These are phyloP conservation scores for Sugiyamaella paludigena DNA, from an alignment of 1,139 yeast genomes.

Conservation along the genomic window DNA sequence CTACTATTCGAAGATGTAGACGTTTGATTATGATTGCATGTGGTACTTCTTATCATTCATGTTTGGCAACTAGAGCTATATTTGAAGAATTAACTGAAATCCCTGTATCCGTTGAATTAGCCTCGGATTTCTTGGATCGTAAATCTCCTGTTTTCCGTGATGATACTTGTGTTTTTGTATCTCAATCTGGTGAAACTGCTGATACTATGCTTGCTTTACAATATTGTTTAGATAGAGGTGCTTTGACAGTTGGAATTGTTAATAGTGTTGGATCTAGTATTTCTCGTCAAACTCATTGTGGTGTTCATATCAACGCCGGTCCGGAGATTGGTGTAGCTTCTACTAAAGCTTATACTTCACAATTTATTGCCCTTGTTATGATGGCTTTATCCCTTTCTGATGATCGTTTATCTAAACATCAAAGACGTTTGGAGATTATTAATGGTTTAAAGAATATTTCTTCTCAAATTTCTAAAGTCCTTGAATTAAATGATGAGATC, in stretches of 20 bases:
- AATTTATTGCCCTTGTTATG: constrained; percentile 95
- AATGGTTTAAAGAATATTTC: constrained; percentile 84
- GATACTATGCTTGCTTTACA: constrained; percentile 96
- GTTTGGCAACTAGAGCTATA: constrained; percentile 93
- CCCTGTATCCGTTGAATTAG: constrained; percentile 94
- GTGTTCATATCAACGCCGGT: constrained; percentile 99
- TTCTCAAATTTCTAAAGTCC: constrained; percentile 74
- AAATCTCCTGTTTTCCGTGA: constrained; percentile 95
- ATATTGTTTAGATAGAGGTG: constrained; percentile 96
- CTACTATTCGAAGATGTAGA: constrained; percentile 91
- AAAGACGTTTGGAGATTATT: constrained; percentile 82
- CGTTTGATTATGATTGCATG: constrained; percentile 98
- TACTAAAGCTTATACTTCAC: constrained; percentile 99
- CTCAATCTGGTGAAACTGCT: constrained; percentile 99
- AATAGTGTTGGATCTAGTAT: constrained; percentile 93
- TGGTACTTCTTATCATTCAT: constrained; percentile 98
- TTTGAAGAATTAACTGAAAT: constrained; percentile 96
- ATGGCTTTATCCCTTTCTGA: constrained; percentile 91
- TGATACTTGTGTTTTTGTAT: constrained; percentile 95
- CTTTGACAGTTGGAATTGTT: constrained; percentile 95
- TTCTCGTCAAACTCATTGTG: constrained; percentile 96
- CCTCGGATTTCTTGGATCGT: constrained; percentile 96
- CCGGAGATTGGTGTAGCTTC: constrained; percentile 99
- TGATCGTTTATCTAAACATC: constrained; percentile 74
- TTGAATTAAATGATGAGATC: constrained; percentile 69